Conservation (phyloP, 2,329 filamentous ascomycete species). For the Ophiostoma ips region DNA sequence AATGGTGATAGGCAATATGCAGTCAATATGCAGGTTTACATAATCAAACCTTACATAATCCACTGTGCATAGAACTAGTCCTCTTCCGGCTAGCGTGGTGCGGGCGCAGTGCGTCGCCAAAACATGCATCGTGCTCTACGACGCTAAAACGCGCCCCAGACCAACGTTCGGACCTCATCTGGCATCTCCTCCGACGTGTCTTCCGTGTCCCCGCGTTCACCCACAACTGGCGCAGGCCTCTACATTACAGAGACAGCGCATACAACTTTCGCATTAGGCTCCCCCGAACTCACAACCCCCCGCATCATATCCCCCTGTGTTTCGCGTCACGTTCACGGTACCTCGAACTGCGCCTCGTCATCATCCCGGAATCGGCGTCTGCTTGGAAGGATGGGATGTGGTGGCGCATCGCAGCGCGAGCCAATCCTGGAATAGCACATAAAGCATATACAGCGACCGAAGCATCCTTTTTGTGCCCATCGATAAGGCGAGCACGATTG, state of each 20-base stretch:
- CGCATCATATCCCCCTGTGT: background rate
- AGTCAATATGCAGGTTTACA: too few species aligned
- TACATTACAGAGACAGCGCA: background rate
- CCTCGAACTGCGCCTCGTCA: background rate
- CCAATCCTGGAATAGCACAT: background rate
- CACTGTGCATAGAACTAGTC: background rate
- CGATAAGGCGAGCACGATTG: background rate
- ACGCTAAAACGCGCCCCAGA: constrained; percentile 8
- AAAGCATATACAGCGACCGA: background rate
- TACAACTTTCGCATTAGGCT: background rate
- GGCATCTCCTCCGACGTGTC: background rate
- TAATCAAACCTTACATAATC: background rate
- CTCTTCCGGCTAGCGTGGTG: constrained; percentile 1
- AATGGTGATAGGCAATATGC: too few species aligned
- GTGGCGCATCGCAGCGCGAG: background rate
- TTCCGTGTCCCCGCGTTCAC: background rate
- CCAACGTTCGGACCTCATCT: constrained; percentile 2
- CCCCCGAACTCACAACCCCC: background rate
- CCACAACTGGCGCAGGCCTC: background rate
- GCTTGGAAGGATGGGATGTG: background rate
- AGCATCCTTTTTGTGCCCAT: too few species aligned
- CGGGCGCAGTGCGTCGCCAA: constrained; percentile 5
- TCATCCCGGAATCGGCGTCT: background rate
- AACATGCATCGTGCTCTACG: constrained; percentile 3
- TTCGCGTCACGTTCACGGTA: background rate